Base-by-base conservation (phyloP, 1,139 yeast species). In the Hyphopichia fennica region DNA sequence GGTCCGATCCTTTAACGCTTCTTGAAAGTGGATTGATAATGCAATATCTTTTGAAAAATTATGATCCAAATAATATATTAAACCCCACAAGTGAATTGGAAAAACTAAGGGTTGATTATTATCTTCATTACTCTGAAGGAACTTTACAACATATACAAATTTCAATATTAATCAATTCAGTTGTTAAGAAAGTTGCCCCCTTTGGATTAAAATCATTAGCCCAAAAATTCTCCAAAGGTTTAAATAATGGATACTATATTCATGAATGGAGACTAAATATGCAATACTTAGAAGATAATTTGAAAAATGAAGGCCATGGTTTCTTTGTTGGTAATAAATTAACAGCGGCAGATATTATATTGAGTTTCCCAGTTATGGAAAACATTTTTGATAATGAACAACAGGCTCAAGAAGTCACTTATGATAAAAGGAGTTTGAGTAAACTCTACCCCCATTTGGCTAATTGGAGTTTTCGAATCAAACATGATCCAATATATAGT, bases 331-430 rank as follows among this genome's bases (percentile, higher is more conserved):
- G 82, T 2, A 69, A 77, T 44, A 68, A 68, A 45, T 61, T 82
- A 41, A 68, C 82, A 1, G 86, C 72, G 2, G 88, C 87, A 2
- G 89, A 83, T 53, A 67, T 83, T 38, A 71, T 80, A 18, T 55
- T 77, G 41, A 65, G 69, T 18, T 78, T 72, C 60, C 79, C 80
- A 0, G 46, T 72, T 20, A 62, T 63, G 45, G 77, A 72, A 47
- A 71, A 70, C 45, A 51, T 70, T 2, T 71, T 72, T 48, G 75
- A 71, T 48, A 72, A 72, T 47, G 69, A 64, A 44, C 62, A 53
- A 2, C 73, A 70, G 2, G 65, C 68, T 3, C 53, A 53, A 40
- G 68, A 66, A 33, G 58, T 67, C 16, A 61, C 69, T 3, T 66
- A 67, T 7, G 69, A 63, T 27, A 69, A 69, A 41, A 48, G 58